Percentiles rank a stretch among this genome's conserved stretches.
These are phyloP conservation scores for Boletus pseudo-olivaceus DNA, from an alignment of 768 basidiomycete genomes.

Conservation along the genomic window DNA sequence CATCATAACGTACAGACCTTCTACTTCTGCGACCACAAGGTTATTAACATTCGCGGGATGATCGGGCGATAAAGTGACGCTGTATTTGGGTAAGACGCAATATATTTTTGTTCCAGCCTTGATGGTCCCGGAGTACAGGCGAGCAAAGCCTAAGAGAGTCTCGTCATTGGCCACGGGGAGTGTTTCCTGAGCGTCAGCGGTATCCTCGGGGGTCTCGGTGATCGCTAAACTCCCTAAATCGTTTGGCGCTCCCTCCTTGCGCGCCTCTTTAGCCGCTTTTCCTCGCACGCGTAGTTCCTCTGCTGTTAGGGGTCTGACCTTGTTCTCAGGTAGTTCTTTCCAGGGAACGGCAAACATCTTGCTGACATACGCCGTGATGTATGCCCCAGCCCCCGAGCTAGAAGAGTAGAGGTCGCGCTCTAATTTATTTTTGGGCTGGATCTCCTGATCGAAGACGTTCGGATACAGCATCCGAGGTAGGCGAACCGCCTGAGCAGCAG, in stretches of 20 bases:
- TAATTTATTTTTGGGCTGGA: conserved; percentile 71
- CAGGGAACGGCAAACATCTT: conserved; percentile 96
- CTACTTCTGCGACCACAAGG: conserved; percentile 57
- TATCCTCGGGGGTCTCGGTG: conserved; percentile 1
- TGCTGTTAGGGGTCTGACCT: conserved; percentile 68
- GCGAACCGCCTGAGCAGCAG: conserved; percentile 73
- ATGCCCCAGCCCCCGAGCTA: conserved; percentile 51
- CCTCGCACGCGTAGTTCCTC: conserved; percentile 78
- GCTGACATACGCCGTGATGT: conserved; percentile 84
- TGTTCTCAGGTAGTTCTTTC: conserved; percentile 83
- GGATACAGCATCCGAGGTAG: conserved; percentile 93
- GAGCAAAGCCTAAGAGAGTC: conserved; percentile 85
- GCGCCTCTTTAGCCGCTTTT: conserved; percentile 47
- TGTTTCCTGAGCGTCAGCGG: neutral
- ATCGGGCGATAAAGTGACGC: conserved; percentile 51
- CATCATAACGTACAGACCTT: conserved; percentile 95
- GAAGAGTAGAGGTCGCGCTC: conserved; percentile 81
- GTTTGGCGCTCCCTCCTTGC: conserved; percentile 32
- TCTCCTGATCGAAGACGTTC: conserved; percentile 55
- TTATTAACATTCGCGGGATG: conserved; percentile 69
- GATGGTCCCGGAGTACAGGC: conserved; percentile 89
- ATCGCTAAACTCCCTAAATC: conserved; percentile 12
- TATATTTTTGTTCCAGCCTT: conserved; percentile 59
- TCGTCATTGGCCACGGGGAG: conserved; percentile 38
- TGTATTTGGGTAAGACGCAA: conserved; percentile 87